Conservation (phyloP, 139 green algal species). For the Mychonastes homosphaera region DNA sequence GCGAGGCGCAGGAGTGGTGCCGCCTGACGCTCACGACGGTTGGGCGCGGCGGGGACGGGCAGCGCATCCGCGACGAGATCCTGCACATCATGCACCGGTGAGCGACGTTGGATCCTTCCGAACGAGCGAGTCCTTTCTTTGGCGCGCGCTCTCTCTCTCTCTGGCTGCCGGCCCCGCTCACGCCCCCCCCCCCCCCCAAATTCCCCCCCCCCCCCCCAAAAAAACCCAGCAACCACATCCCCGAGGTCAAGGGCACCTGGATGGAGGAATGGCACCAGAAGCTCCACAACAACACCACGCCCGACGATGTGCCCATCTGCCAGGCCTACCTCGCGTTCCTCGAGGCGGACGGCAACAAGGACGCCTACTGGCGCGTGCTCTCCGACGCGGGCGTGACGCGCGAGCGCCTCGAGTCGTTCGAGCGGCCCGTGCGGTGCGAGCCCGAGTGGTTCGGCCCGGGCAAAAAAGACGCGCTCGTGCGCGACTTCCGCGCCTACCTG, state of each 20-base stretch:
- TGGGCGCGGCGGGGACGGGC: constrained; percentile 86
- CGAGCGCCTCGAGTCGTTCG: constrained; percentile 83
- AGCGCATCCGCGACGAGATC: constrained; percentile 97
- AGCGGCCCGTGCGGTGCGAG: constrained; percentile 77
- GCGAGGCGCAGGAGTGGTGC: constrained; percentile 80
- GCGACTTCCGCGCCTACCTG: constrained; percentile 90
- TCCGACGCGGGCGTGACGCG: constrained; percentile 72
- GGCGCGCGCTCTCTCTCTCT: background rate
- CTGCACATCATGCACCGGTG: constrained; percentile 94
- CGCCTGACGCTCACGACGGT: constrained; percentile 76
- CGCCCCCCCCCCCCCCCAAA: background rate
- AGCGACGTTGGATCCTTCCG: background rate
- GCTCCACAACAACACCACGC: constrained; percentile 99
- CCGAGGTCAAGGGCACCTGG: constrained; percentile 70
- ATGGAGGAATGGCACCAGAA: constrained; percentile 98
- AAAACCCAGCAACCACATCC: constrained; percentile 33
- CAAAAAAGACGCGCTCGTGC: constrained; percentile 77
- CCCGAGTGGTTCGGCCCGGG: constrained; percentile 64
- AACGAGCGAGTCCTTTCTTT: background rate
- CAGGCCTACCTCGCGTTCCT: constrained; percentile 91
- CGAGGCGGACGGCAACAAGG: constrained; percentile 62
- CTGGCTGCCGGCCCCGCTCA: background rate
- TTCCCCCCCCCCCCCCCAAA: background rate
- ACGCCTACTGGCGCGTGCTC: constrained; percentile 84
- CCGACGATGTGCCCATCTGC: constrained; percentile 96